Conservation (phyloP, 75 land plant species). For the Sequoiadendron giganteum region DNA sequence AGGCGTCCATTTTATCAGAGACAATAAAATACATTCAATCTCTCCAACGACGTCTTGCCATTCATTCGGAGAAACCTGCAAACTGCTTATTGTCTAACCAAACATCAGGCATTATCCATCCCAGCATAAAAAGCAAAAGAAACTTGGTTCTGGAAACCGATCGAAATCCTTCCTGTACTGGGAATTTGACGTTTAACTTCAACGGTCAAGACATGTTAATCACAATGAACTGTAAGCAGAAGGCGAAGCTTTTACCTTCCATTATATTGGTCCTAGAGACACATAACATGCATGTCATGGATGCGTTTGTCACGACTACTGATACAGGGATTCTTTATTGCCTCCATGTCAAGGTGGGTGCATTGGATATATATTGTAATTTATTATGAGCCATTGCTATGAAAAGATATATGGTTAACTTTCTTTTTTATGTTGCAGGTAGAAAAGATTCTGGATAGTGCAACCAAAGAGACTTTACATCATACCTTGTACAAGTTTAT, state of each 20-base stretch:
- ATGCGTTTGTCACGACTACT: slow-evolving; percentile 3
- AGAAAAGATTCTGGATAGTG: background rate
- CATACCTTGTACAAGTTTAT: background rate
- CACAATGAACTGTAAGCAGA: slow-evolving; percentile 12
- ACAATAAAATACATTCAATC: background rate
- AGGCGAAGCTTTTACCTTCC: slow-evolving; percentile 13
- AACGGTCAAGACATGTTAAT: slow-evolving; percentile 6
- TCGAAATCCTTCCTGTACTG: background rate
- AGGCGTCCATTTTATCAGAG: background rate
- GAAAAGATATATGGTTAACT: background rate
- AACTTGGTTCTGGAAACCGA: background rate
- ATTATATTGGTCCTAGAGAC: slow-evolving; percentile 6
- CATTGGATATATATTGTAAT: background rate
- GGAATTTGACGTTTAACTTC: background rate
- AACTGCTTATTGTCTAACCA: background rate
- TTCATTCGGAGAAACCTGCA: background rate
- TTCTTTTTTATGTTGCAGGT: background rate
- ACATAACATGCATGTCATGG: slow-evolving; percentile 9
- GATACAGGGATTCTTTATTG: background rate
- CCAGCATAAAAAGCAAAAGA: background rate
- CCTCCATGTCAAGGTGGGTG: slow-evolving; percentile 14
- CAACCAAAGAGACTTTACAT: background rate
- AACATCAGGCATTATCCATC: background rate
- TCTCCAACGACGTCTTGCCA: background rate
- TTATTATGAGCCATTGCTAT: background rate